Evolutionary conservation across 2,329 filamentous ascomycete genomes (phyloP).

Genomic region (Ophiostoma novo-ulmi): DNA sequence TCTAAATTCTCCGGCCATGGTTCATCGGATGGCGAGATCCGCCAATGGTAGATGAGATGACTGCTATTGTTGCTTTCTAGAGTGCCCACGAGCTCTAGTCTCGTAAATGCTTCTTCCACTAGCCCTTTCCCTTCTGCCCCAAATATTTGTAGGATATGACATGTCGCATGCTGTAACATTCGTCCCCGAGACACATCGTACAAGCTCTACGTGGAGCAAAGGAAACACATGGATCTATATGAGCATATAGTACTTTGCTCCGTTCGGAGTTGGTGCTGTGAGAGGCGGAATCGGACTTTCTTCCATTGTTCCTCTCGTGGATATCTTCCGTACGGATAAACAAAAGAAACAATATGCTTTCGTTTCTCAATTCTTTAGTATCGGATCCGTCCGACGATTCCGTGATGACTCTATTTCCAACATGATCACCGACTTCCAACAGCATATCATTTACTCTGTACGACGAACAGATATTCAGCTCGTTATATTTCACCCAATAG

Average conservation of each 20-base stretch:
- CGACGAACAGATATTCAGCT: not conserved
- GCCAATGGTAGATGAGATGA: not conserved
- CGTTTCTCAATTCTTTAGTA: not conserved
- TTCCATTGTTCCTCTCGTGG: not conserved
- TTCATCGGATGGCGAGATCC: constrained; percentile 2
- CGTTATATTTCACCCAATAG: not conserved
- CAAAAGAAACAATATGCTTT: too few relatives aligned
- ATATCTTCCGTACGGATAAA: not conserved
- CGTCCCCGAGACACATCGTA: not conserved
- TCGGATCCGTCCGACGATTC: not conserved
- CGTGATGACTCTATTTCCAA: not conserved
- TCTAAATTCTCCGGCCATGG: not conserved
- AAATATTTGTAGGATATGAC: not conserved
- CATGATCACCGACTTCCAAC: not conserved
- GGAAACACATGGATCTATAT: not conserved
- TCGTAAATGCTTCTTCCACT: too few relatives aligned
- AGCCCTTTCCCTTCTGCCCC: not conserved
- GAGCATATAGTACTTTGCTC: not conserved
- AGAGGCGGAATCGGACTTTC: constrained; percentile 8
- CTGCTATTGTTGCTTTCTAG: not conserved
- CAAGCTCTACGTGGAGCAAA: not conserved
- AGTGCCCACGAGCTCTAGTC: too few relatives aligned
- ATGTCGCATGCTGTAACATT: not conserved
- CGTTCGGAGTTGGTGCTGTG: not conserved
- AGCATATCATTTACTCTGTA: not conserved